Conservation (phyloP, 1,284 basidiomycete genomes). For the Cryptococcus sp. region DNA sequence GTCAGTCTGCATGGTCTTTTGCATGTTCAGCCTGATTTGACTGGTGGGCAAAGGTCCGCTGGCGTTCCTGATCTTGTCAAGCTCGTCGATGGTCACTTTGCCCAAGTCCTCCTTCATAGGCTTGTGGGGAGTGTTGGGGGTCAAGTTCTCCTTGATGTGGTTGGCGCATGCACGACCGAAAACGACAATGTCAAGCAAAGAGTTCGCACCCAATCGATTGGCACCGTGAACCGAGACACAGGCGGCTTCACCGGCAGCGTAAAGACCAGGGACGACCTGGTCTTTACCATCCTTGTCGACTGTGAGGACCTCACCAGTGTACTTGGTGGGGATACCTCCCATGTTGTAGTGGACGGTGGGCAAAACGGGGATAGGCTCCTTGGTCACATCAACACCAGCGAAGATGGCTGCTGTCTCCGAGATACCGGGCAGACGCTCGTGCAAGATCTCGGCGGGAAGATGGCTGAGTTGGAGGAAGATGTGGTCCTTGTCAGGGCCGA, state of each 20-base stretch:
- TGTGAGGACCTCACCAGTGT: slow-evolving; percentile 95
- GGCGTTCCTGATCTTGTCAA: slow-evolving; percentile 85
- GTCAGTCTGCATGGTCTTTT: slow-evolving; percentile 97
- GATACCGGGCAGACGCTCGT: slow-evolving; percentile 97
- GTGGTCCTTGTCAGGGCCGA: slow-evolving; percentile 98
- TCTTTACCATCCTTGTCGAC: slow-evolving; percentile 84
- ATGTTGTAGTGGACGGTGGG: slow-evolving; percentile 97
- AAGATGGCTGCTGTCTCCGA: slow-evolving; percentile 99
- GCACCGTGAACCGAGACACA: slow-evolving; percentile 99
- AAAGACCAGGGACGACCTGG: slow-evolving; percentile 92
- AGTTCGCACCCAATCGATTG: slow-evolving; percentile 99
- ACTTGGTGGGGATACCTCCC: slow-evolving; percentile 99
- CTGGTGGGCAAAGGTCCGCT: slow-evolving; percentile 83
- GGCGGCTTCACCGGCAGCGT: slow-evolving; percentile 98
- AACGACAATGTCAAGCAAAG: slow-evolving; percentile 97
- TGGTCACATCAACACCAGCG: slow-evolving; percentile 98
- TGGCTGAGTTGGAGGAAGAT: slow-evolving; percentile 97
- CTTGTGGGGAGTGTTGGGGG: slow-evolving; percentile 90
- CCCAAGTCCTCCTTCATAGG: slow-evolving; percentile 85
- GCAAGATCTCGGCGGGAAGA: slow-evolving; percentile 91
- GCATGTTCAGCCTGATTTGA: slow-evolving; percentile 91
- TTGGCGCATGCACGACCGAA: slow-evolving; percentile 98
- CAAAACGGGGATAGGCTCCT: slow-evolving; percentile 96
- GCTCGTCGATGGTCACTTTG: slow-evolving; percentile 78
- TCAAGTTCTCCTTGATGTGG: slow-evolving; percentile 91